phyloP scores from a whole-genome alignment of 2,329 filamentous ascomycete species.

The Penicillium crustosum region DNA sequence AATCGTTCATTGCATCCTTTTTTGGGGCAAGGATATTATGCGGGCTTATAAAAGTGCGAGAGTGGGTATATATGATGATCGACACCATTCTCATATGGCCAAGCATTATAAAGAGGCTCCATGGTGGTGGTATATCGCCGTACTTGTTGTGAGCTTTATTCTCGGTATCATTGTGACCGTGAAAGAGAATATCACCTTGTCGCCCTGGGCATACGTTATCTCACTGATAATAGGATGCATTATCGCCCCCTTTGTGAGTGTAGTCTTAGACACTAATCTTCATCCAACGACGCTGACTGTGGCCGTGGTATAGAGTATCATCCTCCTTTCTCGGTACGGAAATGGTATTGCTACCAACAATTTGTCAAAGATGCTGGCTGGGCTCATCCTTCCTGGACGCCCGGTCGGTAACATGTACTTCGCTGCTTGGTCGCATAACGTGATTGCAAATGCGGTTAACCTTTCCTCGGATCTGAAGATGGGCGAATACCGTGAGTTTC shows the following conservation, averaged over 20 bases:
- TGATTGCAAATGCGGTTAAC: conserved; percentile 53
- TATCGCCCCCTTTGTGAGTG: conserved; percentile 27
- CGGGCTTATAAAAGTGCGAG: conserved; percentile 50
- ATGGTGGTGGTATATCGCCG: conserved; percentile 37
- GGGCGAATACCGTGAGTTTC: conserved; percentile 55
- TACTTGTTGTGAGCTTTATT: conserved; percentile 33
- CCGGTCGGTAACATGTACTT: conserved; percentile 61
- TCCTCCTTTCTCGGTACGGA: conserved; percentile 55
- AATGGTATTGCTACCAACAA: conserved; percentile 61
- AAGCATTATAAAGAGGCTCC: conserved; percentile 54
- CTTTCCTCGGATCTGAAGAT: conserved; percentile 58
- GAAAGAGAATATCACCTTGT: conserved; percentile 34
- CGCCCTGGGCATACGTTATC: conserved; percentile 36
- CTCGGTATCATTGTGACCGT: conserved; percentile 29
- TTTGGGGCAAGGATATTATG: conserved; percentile 57
- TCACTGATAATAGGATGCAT: conserved; percentile 30
- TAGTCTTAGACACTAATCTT: not conserved
- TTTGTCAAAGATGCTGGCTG: conserved; percentile 58
- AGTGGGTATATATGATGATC: conserved; percentile 48
- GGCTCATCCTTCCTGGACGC: conserved; percentile 51
- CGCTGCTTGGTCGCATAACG: conserved; percentile 59
- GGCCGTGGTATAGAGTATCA: conserved; percentile 43
- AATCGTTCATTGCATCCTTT: conserved; percentile 53
- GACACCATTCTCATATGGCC: conserved; percentile 54
- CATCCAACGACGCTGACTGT: not conserved